These are phyloP conservation scores for Mucor circinelloides DNA, from an alignment of 371 early-diverging fungal species.

Conservation along the genomic window DNA sequence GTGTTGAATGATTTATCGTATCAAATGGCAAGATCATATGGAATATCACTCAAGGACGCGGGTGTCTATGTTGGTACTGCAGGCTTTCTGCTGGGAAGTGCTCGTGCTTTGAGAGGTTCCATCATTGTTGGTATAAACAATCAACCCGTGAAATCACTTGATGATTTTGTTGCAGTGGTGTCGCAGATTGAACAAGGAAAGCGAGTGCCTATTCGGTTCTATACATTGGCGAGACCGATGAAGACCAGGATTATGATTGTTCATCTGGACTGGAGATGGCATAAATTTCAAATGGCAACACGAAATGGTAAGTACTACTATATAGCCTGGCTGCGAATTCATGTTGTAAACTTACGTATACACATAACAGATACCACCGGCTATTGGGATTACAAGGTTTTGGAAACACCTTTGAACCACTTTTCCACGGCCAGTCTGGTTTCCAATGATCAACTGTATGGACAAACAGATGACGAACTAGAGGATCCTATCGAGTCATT, in stretches of 20 bases:
- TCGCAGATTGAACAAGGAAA: slow-evolving; percentile 70
- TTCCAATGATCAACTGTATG: no score
- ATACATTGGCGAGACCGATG: slow-evolving; percentile 64
- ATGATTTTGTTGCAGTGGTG: slow-evolving; percentile 74
- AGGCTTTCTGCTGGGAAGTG: slow-evolving; percentile 70
- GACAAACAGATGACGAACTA: not conserved
- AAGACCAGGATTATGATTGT: slow-evolving; percentile 75
- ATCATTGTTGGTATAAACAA: slow-evolving; percentile 71
- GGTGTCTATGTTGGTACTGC: slow-evolving; percentile 84
- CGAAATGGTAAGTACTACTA: slow-evolving; percentile 77
- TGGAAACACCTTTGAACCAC: slow-evolving; percentile 48
- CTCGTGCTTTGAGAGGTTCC: slow-evolving; percentile 59
- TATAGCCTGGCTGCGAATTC: no score
- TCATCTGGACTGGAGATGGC: slow-evolving; percentile 85
- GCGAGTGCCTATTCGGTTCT: slow-evolving; percentile 83
- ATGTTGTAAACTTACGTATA: not conserved
- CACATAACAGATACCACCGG: slow-evolving; percentile 64
- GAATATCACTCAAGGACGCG: slow-evolving; percentile 66
- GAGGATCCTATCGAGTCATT: slow-evolving; percentile 11
- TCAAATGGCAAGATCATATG: slow-evolving; percentile 81
- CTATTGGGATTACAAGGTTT: slow-evolving; percentile 72
- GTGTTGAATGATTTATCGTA: slow-evolving; percentile 83
- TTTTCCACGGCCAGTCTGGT: not conserved
- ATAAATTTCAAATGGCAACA: slow-evolving; percentile 71
- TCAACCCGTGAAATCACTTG: slow-evolving; percentile 72